Percentiles rank a stretch among this genome's conserved stretches.
Evolutionary conservation across 768 basidiomycete genomes (phyloP).

Genomic region (Boletus rubescentipes): DNA sequence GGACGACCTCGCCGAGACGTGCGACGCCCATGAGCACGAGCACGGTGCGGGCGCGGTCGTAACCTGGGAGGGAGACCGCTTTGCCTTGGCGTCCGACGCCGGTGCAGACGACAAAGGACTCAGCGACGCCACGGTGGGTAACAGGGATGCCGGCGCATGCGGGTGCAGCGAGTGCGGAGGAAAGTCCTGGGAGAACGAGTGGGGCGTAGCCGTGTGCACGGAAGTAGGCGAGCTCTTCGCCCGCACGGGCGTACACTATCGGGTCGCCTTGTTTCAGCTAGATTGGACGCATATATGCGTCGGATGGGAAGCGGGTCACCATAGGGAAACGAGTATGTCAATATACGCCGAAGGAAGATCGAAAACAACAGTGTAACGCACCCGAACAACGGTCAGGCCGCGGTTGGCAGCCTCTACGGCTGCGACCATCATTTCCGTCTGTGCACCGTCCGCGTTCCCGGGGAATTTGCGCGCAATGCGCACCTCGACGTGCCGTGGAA

Average conservation of each 20-base stretch:
- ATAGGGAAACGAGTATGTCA: not conserved
- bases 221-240: conserved; percentile 94
- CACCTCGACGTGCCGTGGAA: conserved; percentile 69
- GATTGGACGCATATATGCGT: not conserved
- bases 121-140: conserved; percentile 93
- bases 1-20: conserved; percentile 68
- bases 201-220: conserved; percentile 81
- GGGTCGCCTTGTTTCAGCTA: conserved; percentile 98
- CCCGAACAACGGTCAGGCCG: conserved; percentile 86
- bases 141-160: conserved; percentile 89
- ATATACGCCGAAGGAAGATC: not conserved
- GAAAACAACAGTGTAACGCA: conserved; percentile 37
- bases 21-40: conserved; percentile 96
- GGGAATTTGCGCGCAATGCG: conserved; percentile 97
- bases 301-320: not conserved
- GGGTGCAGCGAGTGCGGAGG: conserved; percentile 87
- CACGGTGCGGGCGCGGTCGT: conserved; percentile 77
- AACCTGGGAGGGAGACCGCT: conserved; percentile 81
- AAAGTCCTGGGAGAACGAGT: conserved; percentile 85
- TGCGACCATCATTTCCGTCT: conserved; percentile 91
- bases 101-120: conserved; percentile 87
- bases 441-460: conserved; percentile 93
- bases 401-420: conserved; percentile 78
- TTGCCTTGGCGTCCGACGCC: conserved; percentile 89
- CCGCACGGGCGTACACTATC: conserved; percentile 88